Conservation (phyloP, 306 rosid species). For the Crotalaria pallida region DNA sequence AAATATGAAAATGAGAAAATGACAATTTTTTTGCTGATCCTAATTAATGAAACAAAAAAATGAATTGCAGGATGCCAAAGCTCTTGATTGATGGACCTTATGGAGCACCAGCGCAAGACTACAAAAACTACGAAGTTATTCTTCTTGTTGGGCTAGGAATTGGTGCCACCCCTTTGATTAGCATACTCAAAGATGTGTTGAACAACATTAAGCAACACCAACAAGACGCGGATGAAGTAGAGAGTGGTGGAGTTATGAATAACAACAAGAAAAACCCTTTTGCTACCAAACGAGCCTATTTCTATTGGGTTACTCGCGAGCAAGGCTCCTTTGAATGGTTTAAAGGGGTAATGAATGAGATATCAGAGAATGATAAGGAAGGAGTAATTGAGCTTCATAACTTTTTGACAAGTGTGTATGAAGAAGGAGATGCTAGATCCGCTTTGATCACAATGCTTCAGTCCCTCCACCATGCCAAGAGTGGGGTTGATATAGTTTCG, state of each 20-base stretch:
- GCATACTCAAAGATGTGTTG: conserved; percentile 81
- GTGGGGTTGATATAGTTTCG: conserved; percentile 65
- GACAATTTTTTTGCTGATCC: background rate
- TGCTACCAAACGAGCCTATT: conserved; percentile 68
- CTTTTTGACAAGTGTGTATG: conserved; percentile 77
- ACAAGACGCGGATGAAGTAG: conserved; percentile 39
- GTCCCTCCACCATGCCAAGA: conserved; percentile 68
- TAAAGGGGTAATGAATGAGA: conserved; percentile 74
- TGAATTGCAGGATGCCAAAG: conserved; percentile 61
- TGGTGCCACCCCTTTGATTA: conserved; percentile 82
- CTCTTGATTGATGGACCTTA: conserved; percentile 74
- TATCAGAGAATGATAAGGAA: conserved; percentile 59
- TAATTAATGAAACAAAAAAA: background rate
- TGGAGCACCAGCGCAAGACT: conserved; percentile 94
- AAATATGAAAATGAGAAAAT: background rate
- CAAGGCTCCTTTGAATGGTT: conserved; percentile 93
- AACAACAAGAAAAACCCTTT: conserved; percentile 48
- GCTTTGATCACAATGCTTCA: conserved; percentile 89
- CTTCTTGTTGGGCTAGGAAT: conserved; percentile 87
- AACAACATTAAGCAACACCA: conserved; percentile 63
- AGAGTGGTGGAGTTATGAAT: conserved; percentile 20
- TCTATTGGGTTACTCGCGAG: conserved; percentile 89
- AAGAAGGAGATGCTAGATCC: conserved; percentile 84
- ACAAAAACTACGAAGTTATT: conserved; percentile 74
- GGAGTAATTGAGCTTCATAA: conserved; percentile 73